Base-by-base conservation (phyloP, 768 basidiomycete species). In the Boletus reticulatus region DNA sequence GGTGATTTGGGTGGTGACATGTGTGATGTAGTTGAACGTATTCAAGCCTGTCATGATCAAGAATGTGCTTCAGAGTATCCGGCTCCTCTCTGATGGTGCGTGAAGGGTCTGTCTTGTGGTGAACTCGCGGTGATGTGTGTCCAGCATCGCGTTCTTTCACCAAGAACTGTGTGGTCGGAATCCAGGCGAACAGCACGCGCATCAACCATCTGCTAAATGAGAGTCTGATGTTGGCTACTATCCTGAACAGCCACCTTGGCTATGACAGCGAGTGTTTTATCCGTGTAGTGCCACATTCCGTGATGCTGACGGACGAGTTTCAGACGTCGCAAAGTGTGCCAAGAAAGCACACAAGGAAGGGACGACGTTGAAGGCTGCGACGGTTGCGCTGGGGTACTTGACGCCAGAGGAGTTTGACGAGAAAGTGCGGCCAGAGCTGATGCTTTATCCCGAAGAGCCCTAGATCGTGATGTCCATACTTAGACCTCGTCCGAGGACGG, bases 331-430 rank as follows among this genome's bases (percentile, higher is more conserved):
- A 48, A 94, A 92, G 76, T 93, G 91, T 67, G 97, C 97, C 29
- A 99, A 99, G 83, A 98, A 98, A 73, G 97, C 97, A n/a, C 97
- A 98, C 80, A 93, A 89, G 72, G 94, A 99, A 75, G 97, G 97
- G 27, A 91, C 87, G 47, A 98, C 97, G 56, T 69, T 98, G 72
- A 98, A 96, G 79, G 89, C 94, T 75, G 94, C 97, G 41, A 94
- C 94, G 12, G 87, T 98, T 44, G 73, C 85, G 19, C 82, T 98
- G 36, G 93, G 92, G 47, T 87, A 91, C 73, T 72, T 98, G 65
- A 89, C 89, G 1, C 78, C 85, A 0, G 92, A 96, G 69, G 93
- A 95, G 72, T 99, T 98, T 73, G 95, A 98, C 73, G 79, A 83
- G 70, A 93, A 94, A 77, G 97, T 94, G 57, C 84, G 90, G 54